Evolutionary conservation across 2,329 filamentous ascomycete genomes (phyloP).

Genomic region (Monilinia fructigena): DNA sequence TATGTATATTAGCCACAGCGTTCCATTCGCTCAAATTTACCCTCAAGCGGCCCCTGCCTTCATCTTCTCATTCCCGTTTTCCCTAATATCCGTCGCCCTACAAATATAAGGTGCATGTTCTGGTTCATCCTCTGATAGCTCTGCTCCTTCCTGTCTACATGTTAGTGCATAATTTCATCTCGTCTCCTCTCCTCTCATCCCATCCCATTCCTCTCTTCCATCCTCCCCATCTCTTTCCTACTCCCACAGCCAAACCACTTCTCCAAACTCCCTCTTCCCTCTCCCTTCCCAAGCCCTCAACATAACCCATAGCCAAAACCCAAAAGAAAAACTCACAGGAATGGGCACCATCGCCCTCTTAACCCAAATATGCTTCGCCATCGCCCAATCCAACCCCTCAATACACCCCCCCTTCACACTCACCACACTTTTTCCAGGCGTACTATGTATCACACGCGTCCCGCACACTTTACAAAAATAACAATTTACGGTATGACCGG

Average conservation of each 20-base stretch:
- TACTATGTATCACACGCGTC: constrained; percentile 62
- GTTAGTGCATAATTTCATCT: neutral
- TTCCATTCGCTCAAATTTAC: neutral
- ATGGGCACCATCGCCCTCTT: constrained; percentile 57
- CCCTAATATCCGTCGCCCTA: constrained; percentile 8
- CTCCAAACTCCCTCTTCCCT: no score
- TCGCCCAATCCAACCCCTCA: constrained; percentile 59
- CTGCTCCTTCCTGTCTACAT: constrained; percentile 50
- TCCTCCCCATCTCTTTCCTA: neutral
- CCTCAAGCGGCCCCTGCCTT: constrained; percentile 14
- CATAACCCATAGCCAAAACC: no score
- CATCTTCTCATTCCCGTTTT: neutral
- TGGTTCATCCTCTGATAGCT: constrained; percentile 56
- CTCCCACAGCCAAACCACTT: no score
- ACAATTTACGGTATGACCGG: constrained; percentile 58
- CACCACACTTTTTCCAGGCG: constrained; percentile 58
- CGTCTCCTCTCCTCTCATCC: neutral
- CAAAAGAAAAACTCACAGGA: constrained; percentile 41
- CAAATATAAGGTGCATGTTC: constrained; percentile 21
- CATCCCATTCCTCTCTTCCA: no score
- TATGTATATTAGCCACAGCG: neutral
- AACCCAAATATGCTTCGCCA: constrained; percentile 57
- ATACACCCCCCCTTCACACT: constrained; percentile 68
- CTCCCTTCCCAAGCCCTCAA: no score
- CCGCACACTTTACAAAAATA: constrained; percentile 68